These are phyloP conservation scores for Plasmodium billcollinsi DNA, from an alignment of 169 alveolate species.

Conservation along the genomic window DNA sequence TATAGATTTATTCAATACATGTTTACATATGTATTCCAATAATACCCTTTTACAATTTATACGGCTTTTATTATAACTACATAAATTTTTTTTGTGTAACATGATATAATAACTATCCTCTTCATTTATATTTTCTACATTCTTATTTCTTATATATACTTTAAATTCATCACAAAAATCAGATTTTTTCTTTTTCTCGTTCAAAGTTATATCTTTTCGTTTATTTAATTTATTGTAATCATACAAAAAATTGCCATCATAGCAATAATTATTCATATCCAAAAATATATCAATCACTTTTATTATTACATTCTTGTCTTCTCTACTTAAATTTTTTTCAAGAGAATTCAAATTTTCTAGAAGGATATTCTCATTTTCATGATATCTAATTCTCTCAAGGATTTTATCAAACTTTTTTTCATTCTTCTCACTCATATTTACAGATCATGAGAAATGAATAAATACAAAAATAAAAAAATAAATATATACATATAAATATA, in stretches of 20 bases:
- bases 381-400: slow-evolving; percentile 43
- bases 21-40: slow-evolving; percentile 54
- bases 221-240: slow-evolving; percentile 50
- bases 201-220: slow-evolving; percentile 49
- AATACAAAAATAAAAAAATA: too few relatives aligned
- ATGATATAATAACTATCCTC: slow-evolving; percentile 67
- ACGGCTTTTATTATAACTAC: slow-evolving; percentile 55
- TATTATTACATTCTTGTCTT: slow-evolving; percentile 33
- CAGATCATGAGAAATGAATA: too few relatives aligned
- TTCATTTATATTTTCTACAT: slow-evolving; percentile 75
- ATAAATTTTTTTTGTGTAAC: slow-evolving; percentile 47
- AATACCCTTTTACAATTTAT: slow-evolving; percentile 58
- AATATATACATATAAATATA: too few relatives aligned
- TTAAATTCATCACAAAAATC: slow-evolving; percentile 53
- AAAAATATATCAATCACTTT: slow-evolving; percentile 70
- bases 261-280: slow-evolving; percentile 63
- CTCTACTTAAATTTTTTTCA: slow-evolving; percentile 17
- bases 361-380: slow-evolving; percentile 62
- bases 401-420: slow-evolving; percentile 29
- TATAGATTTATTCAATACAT: slow-evolving; percentile 34
- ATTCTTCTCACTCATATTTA: slow-evolving; percentile 53
- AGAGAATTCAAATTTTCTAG: slow-evolving; percentile 69
- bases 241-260: slow-evolving; percentile 68
- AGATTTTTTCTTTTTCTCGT: slow-evolving; percentile 30
- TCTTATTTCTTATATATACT: slow-evolving; percentile 53